These are phyloP conservation scores for Lipomyces yamanashiensis DNA, from an alignment of 805 yeast genomes.

Conservation along the genomic window DNA sequence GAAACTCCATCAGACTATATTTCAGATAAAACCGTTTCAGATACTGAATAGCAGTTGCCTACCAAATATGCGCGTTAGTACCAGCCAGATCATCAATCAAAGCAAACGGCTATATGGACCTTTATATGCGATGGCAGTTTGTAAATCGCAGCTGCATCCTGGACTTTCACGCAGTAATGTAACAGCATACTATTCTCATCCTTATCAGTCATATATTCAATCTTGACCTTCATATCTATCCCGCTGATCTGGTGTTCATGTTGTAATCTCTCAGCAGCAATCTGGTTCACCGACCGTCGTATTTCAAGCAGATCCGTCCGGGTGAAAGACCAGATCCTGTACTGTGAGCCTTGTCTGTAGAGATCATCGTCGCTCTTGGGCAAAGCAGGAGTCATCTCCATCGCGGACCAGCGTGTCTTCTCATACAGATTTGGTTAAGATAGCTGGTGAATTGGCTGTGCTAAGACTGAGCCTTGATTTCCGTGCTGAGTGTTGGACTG, in stretches of 20 bases:
- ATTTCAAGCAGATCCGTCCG: conserved; percentile 56
- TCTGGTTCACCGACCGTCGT: conserved; percentile 57
- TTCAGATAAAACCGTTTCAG: conserved; percentile 78
- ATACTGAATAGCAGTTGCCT: conserved; percentile 81
- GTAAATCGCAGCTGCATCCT: conserved; percentile 70
- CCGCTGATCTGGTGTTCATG: conserved; percentile 31
- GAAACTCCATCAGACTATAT: conserved; percentile 83
- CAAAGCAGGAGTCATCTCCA: neutral
- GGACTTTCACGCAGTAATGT: conserved; percentile 73
- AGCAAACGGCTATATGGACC: conserved; percentile 39
- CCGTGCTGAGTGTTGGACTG: no score
- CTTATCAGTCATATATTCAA: conserved; percentile 58
- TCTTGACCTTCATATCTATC: conserved; percentile 42
- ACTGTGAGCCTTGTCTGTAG: conserved; percentile 86
- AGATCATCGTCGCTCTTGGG: conserved; percentile 68
- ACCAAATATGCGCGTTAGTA: neutral
- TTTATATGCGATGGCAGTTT: conserved; percentile 86
- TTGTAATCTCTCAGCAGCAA: conserved; percentile 54
- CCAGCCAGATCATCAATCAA: neutral
- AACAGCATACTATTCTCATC: conserved; percentile 74
- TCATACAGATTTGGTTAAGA: neutral
- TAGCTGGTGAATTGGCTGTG: neutral
- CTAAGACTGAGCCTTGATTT: neutral
- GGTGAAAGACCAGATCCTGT: conserved; percentile 82
- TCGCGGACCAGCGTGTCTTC: neutral